Conservation (phyloP, 352 stramenopile genomes). For the Globisporangium iwayamae region DNA sequence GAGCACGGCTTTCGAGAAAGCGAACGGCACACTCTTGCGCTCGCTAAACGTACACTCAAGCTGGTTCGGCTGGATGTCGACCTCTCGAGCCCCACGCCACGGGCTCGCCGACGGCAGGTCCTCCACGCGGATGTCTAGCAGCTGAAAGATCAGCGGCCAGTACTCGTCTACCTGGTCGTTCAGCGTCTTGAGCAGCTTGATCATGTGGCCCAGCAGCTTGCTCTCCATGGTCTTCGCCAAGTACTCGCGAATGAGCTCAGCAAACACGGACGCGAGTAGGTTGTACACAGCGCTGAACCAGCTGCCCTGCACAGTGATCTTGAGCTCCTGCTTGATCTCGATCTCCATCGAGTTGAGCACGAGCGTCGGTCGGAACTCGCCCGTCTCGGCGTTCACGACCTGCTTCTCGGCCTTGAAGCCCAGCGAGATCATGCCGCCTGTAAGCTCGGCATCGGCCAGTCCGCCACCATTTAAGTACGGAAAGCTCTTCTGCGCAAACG, state of each 20-base stretch:
- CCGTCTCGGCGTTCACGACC: conserved; percentile 47
- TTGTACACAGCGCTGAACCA: conserved; percentile 89
- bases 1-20: conserved; percentile 64
- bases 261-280: conserved; percentile 71
- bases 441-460: conserved; percentile 65
- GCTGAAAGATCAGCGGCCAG: conserved; percentile 79
- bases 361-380: conserved; percentile 66
- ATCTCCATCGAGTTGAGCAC: conserved; percentile 82
- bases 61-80: conserved; percentile 69
- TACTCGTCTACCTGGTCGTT: conserved; percentile 86
- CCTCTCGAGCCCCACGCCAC: conserved; percentile 72
- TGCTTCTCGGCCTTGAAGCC: conserved; percentile 83
- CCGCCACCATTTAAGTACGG: conserved; percentile 83
- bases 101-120: conserved; percentile 70
- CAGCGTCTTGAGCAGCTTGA: conserved; percentile 75
- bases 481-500: conserved; percentile 83
- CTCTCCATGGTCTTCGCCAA: conserved; percentile 82
- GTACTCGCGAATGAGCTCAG: conserved; percentile 77
- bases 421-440: conserved; percentile 67
- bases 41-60: conserved; percentile 58
- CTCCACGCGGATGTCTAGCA: conserved; percentile 75
- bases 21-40: conserved; percentile 49
- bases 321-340: conserved; percentile 80
- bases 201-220: conserved; percentile 79
- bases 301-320: conserved; percentile 76